phyloP scores from a whole-genome alignment of 2,329 filamentous ascomycete genomes.

The Fusarium albosuccineum region DNA sequence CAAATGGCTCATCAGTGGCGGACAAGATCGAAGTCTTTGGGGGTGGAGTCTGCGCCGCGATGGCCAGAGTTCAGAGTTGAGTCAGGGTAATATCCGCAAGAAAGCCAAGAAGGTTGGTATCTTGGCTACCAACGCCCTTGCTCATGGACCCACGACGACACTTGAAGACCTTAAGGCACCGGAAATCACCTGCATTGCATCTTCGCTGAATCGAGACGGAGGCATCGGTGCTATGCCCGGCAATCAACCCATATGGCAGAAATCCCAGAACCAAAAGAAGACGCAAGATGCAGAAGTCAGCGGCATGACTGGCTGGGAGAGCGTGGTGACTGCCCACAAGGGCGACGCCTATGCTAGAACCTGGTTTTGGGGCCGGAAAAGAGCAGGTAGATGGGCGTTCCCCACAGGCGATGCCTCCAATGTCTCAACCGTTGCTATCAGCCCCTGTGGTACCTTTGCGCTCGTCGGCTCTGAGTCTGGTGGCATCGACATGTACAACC shows the following conservation, averaged over 20 bases:
- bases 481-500: slow-evolving; percentile 93
- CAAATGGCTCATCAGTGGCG: slow-evolving; percentile 94
- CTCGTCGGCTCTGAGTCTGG: slow-evolving; percentile 87
- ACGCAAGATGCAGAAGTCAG: slow-evolving; percentile 77
- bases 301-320: slow-evolving; percentile 93
- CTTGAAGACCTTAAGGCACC: slow-evolving; percentile 87
- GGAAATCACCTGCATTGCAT: slow-evolving; percentile 91
- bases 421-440: slow-evolving; percentile 89
- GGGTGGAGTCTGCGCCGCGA: slow-evolving; percentile 95
- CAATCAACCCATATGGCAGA: slow-evolving; percentile 86
- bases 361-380: slow-evolving; percentile 98
- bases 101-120: slow-evolving; percentile 91
- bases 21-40: slow-evolving; percentile 92
- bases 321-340: slow-evolving; percentile 91
- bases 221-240: slow-evolving; percentile 89
- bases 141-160: slow-evolving; percentile 72
- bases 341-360: slow-evolving; percentile 88
- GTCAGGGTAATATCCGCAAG: slow-evolving; percentile 88
- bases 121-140: slow-evolving; percentile 67
- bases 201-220: slow-evolving; percentile 92
- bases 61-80: slow-evolving; percentile 92
- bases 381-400: slow-evolving; percentile 92
- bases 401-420: slow-evolving; percentile 86
- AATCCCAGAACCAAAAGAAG: slow-evolving; percentile 73
- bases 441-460: slow-evolving; percentile 93